Percentiles rank a stretch among this genome's conserved stretches.
Evolutionary conservation across 108 stramenopile species (phyloP).

Genomic region (Aureococcus anophagefferens): DNA sequence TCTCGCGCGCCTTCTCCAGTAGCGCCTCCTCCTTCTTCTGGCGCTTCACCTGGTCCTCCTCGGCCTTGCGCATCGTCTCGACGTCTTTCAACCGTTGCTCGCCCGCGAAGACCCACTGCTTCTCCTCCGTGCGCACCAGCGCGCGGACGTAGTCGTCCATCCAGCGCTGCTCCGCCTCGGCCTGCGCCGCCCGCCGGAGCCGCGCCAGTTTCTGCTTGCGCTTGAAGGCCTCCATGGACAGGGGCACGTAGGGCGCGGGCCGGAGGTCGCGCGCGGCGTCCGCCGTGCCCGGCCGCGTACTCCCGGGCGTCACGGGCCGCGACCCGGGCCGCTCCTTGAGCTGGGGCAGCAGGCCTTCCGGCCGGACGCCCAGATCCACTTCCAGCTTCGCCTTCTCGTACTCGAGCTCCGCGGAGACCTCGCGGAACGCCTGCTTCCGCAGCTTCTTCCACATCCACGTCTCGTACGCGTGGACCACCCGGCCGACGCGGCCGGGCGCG

Average conservation of each 20-base stretch:
- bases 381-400: no score
- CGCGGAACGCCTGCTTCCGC: no score
- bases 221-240: slow-evolving; percentile 1
- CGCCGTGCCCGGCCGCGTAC: no score
- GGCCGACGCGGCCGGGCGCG: no score
- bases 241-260: neutral
- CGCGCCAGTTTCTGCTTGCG: neutral
- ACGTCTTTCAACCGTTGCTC: neutral
- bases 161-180: slow-evolving; percentile 16
- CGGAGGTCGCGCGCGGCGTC: no score
- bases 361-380: no score
- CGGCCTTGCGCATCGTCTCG: slow-evolving; percentile 1
- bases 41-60: neutral
- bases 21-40: slow-evolving; percentile 12
- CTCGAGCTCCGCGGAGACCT: no score
- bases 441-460: no score
- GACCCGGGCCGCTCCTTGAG: no score
- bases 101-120: neutral
- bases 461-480: no score
- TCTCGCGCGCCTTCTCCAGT: neutral
- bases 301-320: no score
- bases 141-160: slow-evolving; percentile 5
- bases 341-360: no score
- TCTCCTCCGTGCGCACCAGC: neutral
- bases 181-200: slow-evolving; percentile 1